Evolutionary conservation across 2,329 filamentous ascomycete species (phyloP).

Genomic region (Xylariaceae sp.): DNA sequence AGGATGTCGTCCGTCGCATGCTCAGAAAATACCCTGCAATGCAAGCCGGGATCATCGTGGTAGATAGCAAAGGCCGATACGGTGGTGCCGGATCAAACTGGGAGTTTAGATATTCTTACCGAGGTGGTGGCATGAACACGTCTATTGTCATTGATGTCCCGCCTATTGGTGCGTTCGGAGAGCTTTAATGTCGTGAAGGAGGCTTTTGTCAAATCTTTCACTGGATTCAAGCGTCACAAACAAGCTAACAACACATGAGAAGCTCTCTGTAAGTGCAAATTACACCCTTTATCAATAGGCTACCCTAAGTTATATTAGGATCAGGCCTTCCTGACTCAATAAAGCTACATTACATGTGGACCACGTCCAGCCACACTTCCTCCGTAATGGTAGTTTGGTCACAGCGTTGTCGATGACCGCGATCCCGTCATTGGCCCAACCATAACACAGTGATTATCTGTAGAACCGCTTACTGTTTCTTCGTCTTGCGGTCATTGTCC

Average conservation of each 20-base stretch:
- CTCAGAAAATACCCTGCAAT: conserved; percentile 43
- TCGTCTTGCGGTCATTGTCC: no score
- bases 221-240: background rate
- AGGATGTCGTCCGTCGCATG: conserved; percentile 49
- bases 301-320: no score
- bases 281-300: background rate
- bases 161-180: conserved; percentile 21
- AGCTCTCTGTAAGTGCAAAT: background rate
- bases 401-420: no score
- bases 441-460: no score
- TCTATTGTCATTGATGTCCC: conserved; percentile 43
- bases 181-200: conserved; percentile 7
- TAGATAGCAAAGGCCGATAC: conserved; percentile 45
- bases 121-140: conserved; percentile 44
- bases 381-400: no score
- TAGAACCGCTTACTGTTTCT: no score
- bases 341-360: no score
- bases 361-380: no score
- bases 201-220: background rate
- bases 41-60: conserved; percentile 48
- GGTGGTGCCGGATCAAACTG: conserved; percentile 50
- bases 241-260: background rate
- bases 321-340: no score
- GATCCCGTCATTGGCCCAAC: no score
- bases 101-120: conserved; percentile 51